Conservation (phyloP, 345 rosid genomes). For the Brassica nigra region DNA sequence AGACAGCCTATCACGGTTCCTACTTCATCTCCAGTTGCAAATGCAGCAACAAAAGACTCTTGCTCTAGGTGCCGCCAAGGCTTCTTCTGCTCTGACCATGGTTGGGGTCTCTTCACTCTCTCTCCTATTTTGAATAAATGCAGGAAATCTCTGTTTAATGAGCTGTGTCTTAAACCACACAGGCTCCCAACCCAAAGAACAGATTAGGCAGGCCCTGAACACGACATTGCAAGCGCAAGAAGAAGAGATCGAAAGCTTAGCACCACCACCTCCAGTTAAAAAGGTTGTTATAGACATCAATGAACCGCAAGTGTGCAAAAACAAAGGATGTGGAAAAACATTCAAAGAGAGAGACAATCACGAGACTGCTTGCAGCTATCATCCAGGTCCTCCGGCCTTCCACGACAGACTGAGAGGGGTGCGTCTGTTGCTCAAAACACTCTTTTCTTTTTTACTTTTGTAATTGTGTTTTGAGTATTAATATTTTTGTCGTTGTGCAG, state of each 20-base stretch:
- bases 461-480: not conserved
- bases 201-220: conserved; percentile 19
- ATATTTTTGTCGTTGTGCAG: conserved; percentile 43
- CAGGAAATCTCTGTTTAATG: not conserved
- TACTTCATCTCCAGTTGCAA: conserved; percentile 41
- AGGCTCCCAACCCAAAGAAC: conserved; percentile 69
- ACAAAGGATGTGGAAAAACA: conserved; percentile 77
- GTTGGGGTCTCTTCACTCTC: conserved; percentile 53
- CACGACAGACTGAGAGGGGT: conserved; percentile 91
- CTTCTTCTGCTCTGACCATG: conserved; percentile 97
- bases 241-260: conserved; percentile 28
- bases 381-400: conserved; percentile 95
- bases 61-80: conserved; percentile 92
- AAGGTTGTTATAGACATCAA: conserved; percentile 63
- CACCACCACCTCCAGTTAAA: conserved; percentile 38
- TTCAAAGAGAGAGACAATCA: conserved; percentile 91
- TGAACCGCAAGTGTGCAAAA: conserved; percentile 76
- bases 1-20: conserved; percentile 43
- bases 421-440: conserved; percentile 8
- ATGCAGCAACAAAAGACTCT: conserved; percentile 55
- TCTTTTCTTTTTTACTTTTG: not conserved
- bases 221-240: conserved; percentile 20
- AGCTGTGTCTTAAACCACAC: not conserved
- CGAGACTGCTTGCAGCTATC: conserved; percentile 75
- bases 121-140: not conserved